Base-by-base conservation (phyloP, 2,329 filamentous ascomycete genomes). In the Penicillium sp. region DNA sequence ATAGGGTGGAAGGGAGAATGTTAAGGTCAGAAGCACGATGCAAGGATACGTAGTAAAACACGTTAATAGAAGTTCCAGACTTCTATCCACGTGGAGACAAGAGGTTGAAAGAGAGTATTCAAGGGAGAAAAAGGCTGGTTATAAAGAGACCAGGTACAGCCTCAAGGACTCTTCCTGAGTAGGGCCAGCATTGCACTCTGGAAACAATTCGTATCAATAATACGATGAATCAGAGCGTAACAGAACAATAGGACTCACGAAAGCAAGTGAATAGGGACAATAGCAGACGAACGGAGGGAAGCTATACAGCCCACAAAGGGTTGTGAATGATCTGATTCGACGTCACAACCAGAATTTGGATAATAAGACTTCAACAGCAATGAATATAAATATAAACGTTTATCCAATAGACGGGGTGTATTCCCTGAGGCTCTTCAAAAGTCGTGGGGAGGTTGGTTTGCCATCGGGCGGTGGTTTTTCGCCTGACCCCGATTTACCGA, bases 171-270 rank as follows among this genome's bases (percentile, higher is more conserved):
- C 45, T 51, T 47, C 48, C 50, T 57, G 48, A 45, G 46, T 50
- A 51, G 40, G 44, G 34, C 53, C 44, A 59, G 54, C 58, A 60
- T 60, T 57, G 48, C 57, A 55, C 58, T 59, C n/a, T 26, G 6
- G 13, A 17, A 28, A 12, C 5, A 38, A 44, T 26, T 26, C 8
- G 22, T n/a, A 24, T 26, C 19, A 29, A 45, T 13, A 9, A 32
- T 7, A 22, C n/a, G 15, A 8, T 12, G 19, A 24, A 44, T 13
- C 19, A 21, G 15, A 24, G 19, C 8, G 17, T 12, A 31, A n/a
- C 4, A 12, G 46, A 44, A 22, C 32, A 31, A 48, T 48, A 19
- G 15, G 7, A 49, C 47, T 45, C 29, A 49, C 47, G 17, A 38
- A 32, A 29, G 42, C 33, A 49, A 24, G 28, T 29, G 21, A 45